Conservation (phyloP, 2,329 filamentous ascomycete species). For the Fusarium austroafricanum region DNA sequence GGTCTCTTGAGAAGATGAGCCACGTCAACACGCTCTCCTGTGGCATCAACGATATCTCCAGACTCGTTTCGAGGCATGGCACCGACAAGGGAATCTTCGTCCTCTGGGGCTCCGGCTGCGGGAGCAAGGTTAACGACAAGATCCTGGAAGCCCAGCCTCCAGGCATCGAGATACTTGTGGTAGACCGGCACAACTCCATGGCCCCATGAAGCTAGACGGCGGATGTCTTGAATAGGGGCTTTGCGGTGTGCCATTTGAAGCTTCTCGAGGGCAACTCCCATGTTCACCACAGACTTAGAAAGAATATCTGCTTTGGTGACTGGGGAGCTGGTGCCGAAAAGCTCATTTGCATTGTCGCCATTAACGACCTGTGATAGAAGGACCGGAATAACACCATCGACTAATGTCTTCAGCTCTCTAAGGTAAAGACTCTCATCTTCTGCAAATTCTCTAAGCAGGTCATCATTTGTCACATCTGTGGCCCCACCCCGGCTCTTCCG, state of each 20-base stretch:
- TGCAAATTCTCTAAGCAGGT: constrained; percentile 82
- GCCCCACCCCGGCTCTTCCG: constrained; percentile 76
- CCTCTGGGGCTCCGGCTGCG: constrained; percentile 63
- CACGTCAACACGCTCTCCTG: constrained; percentile 93
- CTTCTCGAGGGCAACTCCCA: constrained; percentile 91
- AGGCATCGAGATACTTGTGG: constrained; percentile 84
- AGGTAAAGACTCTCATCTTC: constrained; percentile 90
- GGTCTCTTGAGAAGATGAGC: constrained; percentile 92
- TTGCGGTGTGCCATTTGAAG: constrained; percentile 83
- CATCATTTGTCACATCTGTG: constrained; percentile 75
- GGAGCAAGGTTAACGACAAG: constrained; percentile 93
- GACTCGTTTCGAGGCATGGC: constrained; percentile 71
- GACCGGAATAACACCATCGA: constrained; percentile 95
- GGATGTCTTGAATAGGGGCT: constrained; percentile 78
- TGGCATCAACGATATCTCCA: constrained; percentile 75
- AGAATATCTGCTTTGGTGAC: constrained; percentile 68
- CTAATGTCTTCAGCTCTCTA: constrained; percentile 89
- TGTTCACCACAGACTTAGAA: constrained; percentile 89
- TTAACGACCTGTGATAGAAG: constrained; percentile 86
- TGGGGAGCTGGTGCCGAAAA: constrained; percentile 71
- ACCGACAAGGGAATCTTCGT: constrained; percentile 69
- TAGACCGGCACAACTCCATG: constrained; percentile 83
- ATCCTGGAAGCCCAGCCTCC: constrained; percentile 94
- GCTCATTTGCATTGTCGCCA: constrained; percentile 70
- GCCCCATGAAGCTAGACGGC: constrained; percentile 83